A percentile compares a stretch with the other conserved stretches of the same genome.
Conservation (phyloP, 768 basidiomycete genomes). For the Hypsizygus marmoreus region DNA sequence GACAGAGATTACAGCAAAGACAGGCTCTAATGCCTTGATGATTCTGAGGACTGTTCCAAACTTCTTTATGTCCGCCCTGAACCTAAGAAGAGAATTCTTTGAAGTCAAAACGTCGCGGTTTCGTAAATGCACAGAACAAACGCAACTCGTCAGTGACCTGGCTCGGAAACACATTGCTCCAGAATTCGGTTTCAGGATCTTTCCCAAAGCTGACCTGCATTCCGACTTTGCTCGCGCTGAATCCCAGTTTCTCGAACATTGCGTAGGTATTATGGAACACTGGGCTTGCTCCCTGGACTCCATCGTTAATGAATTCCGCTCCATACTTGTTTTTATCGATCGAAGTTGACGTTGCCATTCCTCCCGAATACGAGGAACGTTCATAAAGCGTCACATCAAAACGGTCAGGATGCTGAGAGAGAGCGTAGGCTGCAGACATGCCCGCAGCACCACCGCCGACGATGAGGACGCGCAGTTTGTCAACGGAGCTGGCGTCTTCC, state of each 20-base stretch:
- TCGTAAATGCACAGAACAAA: neutral
- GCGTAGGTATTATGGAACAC: conserved; percentile 33
- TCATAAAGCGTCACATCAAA: conserved; percentile 31
- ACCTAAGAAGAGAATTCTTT: conserved; percentile 14
- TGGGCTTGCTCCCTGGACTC: conserved; percentile 33
- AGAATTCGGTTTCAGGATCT: conserved; percentile 29
- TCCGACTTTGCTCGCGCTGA: conserved; percentile 27
- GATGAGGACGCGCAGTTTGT: conserved; percentile 27
- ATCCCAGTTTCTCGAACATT: conserved; percentile 31
- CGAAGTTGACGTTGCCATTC: conserved; percentile 31
- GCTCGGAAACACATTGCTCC: conserved; percentile 33
- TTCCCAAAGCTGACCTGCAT: conserved; percentile 35
- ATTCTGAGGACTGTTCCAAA: conserved; percentile 31
- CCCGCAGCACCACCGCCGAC: conserved; percentile 32
- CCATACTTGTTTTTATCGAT: conserved; percentile 27
- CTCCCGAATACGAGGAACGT: conserved; percentile 26
- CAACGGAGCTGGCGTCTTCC: conserved; percentile 1
- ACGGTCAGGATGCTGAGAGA: conserved; percentile 30
- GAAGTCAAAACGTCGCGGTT: no score
- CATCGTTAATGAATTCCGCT: conserved; percentile 34
- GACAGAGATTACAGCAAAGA: conserved; percentile 32
- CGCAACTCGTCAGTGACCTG: conserved; percentile 28
- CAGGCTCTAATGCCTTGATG: conserved; percentile 28
- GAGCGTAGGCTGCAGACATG: conserved; percentile 34
- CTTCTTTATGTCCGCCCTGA: conserved; percentile 30